Evolutionary conservation across 2,329 filamentous ascomycete species (phyloP).

Genomic region (Xylariales sp.): DNA sequence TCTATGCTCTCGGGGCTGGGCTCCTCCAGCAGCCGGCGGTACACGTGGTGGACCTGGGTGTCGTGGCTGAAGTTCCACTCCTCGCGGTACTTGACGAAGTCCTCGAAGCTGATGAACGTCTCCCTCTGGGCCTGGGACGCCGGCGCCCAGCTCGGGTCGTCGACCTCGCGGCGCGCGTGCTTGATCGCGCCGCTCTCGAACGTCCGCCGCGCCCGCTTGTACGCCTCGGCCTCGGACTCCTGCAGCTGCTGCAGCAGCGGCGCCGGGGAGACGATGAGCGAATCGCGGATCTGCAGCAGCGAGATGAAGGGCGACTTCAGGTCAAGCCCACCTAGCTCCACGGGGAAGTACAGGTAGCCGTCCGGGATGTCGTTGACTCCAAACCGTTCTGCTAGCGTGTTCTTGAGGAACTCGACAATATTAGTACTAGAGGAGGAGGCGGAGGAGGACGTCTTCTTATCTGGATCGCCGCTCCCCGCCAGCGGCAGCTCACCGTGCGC

Average conservation of each 20-base stretch:
- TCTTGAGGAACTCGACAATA: slow-evolving; percentile 53
- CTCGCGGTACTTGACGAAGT: slow-evolving; percentile 35
- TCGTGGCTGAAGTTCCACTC: slow-evolving; percentile 12
- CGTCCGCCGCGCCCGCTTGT: slow-evolving; percentile 25
- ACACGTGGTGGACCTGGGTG: slow-evolving; percentile 26
- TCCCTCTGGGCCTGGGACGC: slow-evolving; percentile 22
- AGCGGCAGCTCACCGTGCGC: slow-evolving; percentile 13
- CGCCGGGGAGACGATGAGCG: slow-evolving; percentile 19
- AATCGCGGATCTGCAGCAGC: slow-evolving; percentile 32
- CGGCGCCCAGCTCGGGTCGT: slow-evolving; percentile 23
- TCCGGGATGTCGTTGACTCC: slow-evolving; percentile 36
- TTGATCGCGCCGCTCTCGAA: slow-evolving; percentile 26
- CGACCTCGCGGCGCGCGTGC: slow-evolving; percentile 4
- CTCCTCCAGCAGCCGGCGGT: slow-evolving; percentile 27
- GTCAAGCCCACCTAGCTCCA: slow-evolving; percentile 41
- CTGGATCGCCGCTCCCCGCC: slow-evolving; percentile 31
- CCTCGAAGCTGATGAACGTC: slow-evolving; percentile 39
- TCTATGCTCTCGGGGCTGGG: slow-evolving; percentile 23
- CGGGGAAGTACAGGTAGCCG: slow-evolving; percentile 42
- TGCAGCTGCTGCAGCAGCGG: slow-evolving; percentile 25
- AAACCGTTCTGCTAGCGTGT: slow-evolving; percentile 48
- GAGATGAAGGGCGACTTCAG: slow-evolving; percentile 40
- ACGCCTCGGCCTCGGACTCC: slow-evolving; percentile 27
- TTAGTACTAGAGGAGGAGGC: too few relatives aligned
- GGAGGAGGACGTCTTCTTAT: too few relatives aligned